phyloP scores from a whole-genome alignment of 352 stramenopile genomes.

The Globisporangium radiosum region DNA sequence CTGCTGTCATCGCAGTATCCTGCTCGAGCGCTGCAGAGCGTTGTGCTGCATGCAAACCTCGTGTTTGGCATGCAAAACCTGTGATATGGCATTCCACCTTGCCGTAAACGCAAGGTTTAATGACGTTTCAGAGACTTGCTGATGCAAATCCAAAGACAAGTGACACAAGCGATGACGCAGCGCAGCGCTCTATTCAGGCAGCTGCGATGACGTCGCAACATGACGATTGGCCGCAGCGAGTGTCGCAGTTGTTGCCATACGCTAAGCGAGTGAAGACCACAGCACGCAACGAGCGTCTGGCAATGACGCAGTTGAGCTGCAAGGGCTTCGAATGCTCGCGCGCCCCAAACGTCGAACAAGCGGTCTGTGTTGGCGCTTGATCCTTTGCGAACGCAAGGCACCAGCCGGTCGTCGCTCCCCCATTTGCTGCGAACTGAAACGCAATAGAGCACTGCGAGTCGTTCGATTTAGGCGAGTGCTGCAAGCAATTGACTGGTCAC shows the following conservation, averaged over 20 bases:
- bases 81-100: not conserved
- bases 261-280: not conserved
- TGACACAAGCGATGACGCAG: slow-evolving; percentile 6
- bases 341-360: too few relatives aligned
- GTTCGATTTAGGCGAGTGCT: not conserved
- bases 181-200: slow-evolving; percentile 3
- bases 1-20: not conserved
- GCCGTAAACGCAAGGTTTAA: slow-evolving; percentile 2
- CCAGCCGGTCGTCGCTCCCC: not conserved
- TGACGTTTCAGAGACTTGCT: not conserved
- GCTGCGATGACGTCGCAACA: slow-evolving; percentile 1
- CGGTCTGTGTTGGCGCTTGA: too few relatives aligned
- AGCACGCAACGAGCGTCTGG: not conserved
- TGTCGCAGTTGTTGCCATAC: not conserved
- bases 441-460: not conserved
- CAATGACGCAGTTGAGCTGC: not conserved
- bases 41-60: too few relatives aligned
- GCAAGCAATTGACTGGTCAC: not conserved
- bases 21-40: not conserved
- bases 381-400: too few relatives aligned
- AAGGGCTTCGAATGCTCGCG: too few relatives aligned
- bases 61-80: not conserved
- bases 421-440: not conserved
- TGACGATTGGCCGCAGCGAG: not conserved
- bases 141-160: not conserved